Conservation (phyloP, 345 rosid genomes). For the Raphanus raphanistrum region DNA sequence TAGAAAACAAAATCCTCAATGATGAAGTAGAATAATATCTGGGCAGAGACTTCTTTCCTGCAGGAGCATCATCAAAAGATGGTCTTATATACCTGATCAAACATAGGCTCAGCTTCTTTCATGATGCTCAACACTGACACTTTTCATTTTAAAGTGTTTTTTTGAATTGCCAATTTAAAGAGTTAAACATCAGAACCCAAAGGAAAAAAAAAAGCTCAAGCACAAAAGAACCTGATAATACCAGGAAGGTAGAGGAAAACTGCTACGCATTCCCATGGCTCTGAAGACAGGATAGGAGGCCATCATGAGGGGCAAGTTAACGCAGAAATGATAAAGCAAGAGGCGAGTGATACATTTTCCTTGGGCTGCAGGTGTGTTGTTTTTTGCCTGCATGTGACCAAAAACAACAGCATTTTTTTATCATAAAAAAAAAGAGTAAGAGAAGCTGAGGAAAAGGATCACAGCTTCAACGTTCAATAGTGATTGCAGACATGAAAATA, state of each 20-base stretch:
- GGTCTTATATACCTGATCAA: conserved; percentile 38
- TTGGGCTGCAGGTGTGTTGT: conserved; percentile 84
- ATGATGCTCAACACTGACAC: conserved; percentile 35
- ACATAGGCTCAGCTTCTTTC: conserved; percentile 37
- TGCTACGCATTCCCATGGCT: conserved; percentile 90
- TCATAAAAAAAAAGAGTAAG: neutral
- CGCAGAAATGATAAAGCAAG: conserved; percentile 79
- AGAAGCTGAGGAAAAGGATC: neutral
- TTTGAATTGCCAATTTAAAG: conserved; percentile 19
- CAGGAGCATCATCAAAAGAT: conserved; percentile 43
- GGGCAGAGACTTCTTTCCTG: conserved; percentile 78
- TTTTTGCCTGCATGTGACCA: conserved; percentile 67
- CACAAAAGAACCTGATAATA: conserved; percentile 79
- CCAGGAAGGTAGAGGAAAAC: conserved; percentile 98
- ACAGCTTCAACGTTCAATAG: too few species aligned
- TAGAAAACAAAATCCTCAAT: conserved; percentile 96
- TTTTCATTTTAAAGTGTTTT: neutral
- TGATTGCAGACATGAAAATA: too few species aligned
- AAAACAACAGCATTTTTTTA: neutral
- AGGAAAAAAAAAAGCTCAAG: conserved; percentile 24
- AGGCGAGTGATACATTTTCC: conserved; percentile 86
- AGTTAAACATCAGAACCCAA: conserved; percentile 37
- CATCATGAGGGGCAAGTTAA: conserved; percentile 88
- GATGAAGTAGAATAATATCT: conserved; percentile 89
- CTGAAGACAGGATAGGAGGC: conserved; percentile 91